Evolutionary conservation across 768 basidiomycete species (phyloP).

Genomic region (Lyophyllum semitale): DNA sequence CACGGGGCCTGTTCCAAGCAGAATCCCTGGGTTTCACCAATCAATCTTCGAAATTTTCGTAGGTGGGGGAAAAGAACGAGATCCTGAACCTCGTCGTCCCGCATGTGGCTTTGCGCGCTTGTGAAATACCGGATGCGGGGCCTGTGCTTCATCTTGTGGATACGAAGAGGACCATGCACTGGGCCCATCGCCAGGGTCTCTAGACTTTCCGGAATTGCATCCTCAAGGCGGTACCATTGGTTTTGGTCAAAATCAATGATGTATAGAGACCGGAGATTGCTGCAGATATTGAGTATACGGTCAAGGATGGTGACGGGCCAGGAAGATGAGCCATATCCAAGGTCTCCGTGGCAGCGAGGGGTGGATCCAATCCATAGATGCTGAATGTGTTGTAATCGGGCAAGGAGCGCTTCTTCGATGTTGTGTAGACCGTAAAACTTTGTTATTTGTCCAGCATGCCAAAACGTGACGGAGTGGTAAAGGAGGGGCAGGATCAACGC

Average conservation of each 20-base stretch:
- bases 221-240: conserved; percentile 28
- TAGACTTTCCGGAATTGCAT: conserved; percentile 31
- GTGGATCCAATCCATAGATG: conserved; percentile 32
- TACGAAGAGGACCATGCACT: conserved; percentile 32
- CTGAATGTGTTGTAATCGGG: conserved; percentile 23
- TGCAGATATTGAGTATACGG: conserved; percentile 29
- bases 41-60: conserved; percentile 26
- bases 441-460: conserved; percentile 17
- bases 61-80: conserved; percentile 29
- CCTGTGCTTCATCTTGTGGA: conserved; percentile 25
- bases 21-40: neutral
- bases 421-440: conserved; percentile 23
- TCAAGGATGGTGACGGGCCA: conserved; percentile 35
- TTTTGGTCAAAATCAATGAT: conserved; percentile 33
- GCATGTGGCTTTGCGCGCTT: conserved; percentile 34
- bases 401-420: conserved; percentile 14
- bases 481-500: conserved; percentile 23
- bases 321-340: conserved; percentile 26
- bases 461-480: conserved; percentile 26
- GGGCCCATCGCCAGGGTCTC: conserved; percentile 34
- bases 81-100: conserved; percentile 34
- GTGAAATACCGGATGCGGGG: conserved; percentile 29
- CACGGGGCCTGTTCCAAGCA: neutral
- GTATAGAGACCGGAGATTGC: conserved; percentile 27
- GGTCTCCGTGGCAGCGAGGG: conserved; percentile 20